phyloP scores from a whole-genome alignment of 2,329 filamentous ascomycete species.

The Diplodia sapinea region DNA sequence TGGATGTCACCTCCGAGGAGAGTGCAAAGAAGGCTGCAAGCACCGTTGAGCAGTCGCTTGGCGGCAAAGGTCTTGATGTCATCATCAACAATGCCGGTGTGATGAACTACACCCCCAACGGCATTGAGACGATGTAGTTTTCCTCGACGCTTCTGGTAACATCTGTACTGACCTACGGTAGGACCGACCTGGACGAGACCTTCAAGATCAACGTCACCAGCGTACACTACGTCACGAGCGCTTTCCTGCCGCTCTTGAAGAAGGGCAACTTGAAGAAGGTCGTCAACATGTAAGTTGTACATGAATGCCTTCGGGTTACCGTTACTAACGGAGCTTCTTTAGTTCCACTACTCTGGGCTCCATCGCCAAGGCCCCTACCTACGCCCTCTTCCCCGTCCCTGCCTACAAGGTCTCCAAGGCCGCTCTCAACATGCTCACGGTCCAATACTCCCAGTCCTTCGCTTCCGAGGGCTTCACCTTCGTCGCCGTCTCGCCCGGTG shows the following conservation, averaged over 20 bases:
- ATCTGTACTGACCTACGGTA: not conserved
- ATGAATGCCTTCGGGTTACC: not conserved
- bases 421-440: constrained; percentile 56
- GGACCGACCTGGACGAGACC: constrained; percentile 38
- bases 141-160: too few species aligned
- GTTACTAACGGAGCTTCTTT: not conserved
- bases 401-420: constrained; percentile 57
- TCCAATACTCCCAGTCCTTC: constrained; percentile 50
- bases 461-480: constrained; percentile 52
- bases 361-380: constrained; percentile 41
- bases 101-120: constrained; percentile 7
- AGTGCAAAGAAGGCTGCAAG: constrained; percentile 47
- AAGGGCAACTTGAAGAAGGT: constrained; percentile 52
- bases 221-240: constrained; percentile 49
- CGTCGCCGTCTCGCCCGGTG: constrained; percentile 53
- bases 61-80: constrained; percentile 7
- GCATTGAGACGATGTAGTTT: constrained; percentile 9
- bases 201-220: constrained; percentile 49
- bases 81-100: constrained; percentile 26
- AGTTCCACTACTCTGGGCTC: constrained; percentile 54
- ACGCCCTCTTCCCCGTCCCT: constrained; percentile 38
- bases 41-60: constrained; percentile 37
- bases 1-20: constrained; percentile 52
- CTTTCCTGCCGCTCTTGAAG: constrained; percentile 49
- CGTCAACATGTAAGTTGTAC: constrained; percentile 49